Base-by-base conservation (phyloP, 129 eudicot species). In the Tagetes patula region DNA sequence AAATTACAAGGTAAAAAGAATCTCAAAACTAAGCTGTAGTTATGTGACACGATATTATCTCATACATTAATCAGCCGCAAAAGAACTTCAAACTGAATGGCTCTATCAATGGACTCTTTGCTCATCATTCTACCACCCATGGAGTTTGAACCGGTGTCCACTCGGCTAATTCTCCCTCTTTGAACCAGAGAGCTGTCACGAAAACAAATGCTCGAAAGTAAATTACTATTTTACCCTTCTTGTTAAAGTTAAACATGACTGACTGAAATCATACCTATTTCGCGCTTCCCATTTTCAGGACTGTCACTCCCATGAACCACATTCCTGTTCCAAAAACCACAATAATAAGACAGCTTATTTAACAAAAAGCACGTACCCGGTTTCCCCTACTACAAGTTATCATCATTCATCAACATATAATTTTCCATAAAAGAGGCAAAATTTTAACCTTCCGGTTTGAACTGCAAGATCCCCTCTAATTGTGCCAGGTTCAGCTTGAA, bases 261-360 rank as follows among this genome's bases (percentile, higher is more conserved):
- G 40, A 39, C 50, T 39, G 7, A 53, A 14, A 31, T 1, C 54
- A 86, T 83, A 89, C 96, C 98, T 87, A 93, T 89, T 86, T 93
- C 98, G 37, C 98, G 92, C 82, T 79, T 78, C 77, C 98, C 98
- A 80, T 93, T 93, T 58, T 93, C 98, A 56, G 96, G 96, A 82
- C 98, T 93, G 67, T 93, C 98, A 71, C 98, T 93, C 53, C 98
- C 98, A 68, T 89, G 98, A 84, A 93, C 91, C 86, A 90, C 98
- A 48, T 93, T 93, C 87, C 98, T 93, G 85, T 77, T 49, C 69
- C 66, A 48, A 64, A 32, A 48, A 77, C 10, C 5, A 67, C 2
- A 70, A 76, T 3, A 70, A 76, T 41, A 60, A 34, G 13, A 43
- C 38, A 54, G n/a, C 66, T 32, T 13, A 70, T n/a, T 6, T 6